Percentiles rank a stretch among this genome's conserved stretches.
phyloP scores from a whole-genome alignment of 129 eudicot species.

The Tanacetum coccineum region DNA sequence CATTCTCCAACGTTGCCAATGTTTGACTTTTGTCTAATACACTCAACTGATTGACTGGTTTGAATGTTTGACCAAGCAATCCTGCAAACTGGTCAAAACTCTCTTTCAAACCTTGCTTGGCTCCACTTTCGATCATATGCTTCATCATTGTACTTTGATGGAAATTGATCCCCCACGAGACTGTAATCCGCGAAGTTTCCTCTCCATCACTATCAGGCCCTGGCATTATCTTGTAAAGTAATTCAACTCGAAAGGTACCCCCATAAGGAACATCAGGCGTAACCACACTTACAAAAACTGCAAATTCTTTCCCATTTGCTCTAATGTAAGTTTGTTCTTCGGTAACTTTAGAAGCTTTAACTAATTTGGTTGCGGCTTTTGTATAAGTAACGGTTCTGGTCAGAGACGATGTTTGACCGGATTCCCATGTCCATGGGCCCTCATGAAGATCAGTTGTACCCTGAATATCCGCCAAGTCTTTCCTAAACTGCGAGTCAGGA shows the following conservation, averaged over 20 bases:
- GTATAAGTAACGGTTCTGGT: constrained; percentile 60
- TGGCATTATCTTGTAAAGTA: constrained; percentile 62
- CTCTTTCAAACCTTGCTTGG: constrained; percentile 80
- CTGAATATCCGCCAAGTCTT: constrained; percentile 50
- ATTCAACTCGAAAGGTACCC: constrained; percentile 54
- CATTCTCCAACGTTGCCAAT: constrained; percentile 50
- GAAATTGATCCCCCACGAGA: constrained; percentile 80
- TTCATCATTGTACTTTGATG: constrained; percentile 81
- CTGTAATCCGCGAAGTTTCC: constrained; percentile 53
- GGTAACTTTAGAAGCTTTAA: constrained; percentile 77
- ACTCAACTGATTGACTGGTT: constrained; percentile 24
- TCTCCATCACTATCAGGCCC: constrained; percentile 52
- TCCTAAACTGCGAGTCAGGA: constrained; percentile 63
- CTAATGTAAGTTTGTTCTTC: constrained; percentile 76
- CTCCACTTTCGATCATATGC: constrained; percentile 87
- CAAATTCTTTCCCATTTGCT: constrained; percentile 72
- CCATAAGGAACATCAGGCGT: constrained; percentile 98
- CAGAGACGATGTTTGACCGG: constrained; percentile 41
- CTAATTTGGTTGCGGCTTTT: constrained; percentile 64
- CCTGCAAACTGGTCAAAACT: constrained; percentile 67
- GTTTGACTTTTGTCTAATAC: constrained; percentile 52
- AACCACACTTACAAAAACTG: constrained; percentile 50
- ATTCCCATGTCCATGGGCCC: constrained; percentile 66
- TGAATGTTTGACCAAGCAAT: constrained; percentile 51
- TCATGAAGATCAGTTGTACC: constrained; percentile 75